Evolutionary conservation across 495 filamentous ascomycete species (phyloP).

Genomic region (Penicillium fimorum): DNA sequence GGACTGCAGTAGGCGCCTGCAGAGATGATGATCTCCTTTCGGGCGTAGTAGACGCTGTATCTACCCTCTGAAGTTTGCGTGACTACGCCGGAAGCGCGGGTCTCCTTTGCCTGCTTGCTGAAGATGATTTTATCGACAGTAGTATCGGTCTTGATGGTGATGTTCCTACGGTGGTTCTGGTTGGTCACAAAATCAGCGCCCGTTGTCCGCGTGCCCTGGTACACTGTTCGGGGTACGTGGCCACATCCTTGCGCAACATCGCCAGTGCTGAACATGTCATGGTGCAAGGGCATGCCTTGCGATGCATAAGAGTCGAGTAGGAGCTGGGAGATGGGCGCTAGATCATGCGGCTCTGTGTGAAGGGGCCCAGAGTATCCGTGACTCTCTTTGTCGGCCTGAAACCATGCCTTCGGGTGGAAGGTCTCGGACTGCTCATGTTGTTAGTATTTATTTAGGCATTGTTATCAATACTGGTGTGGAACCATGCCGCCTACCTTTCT

Average conservation of each 20-base stretch:
- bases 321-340: constrained; percentile 48
- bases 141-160: constrained; percentile 38
- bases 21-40: constrained; percentile 52
- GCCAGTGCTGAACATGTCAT: constrained; percentile 53
- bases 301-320: constrained; percentile 49
- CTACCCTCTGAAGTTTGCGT: constrained; percentile 26
- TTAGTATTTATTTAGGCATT: background rate
- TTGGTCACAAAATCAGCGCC: constrained; percentile 48
- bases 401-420: constrained; percentile 47
- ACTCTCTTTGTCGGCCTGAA: constrained; percentile 32
- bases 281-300: constrained; percentile 42
- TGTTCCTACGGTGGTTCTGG: constrained; percentile 33
- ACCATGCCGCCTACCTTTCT: constrained; percentile 35
- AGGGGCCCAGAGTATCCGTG: constrained; percentile 48
- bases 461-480: background rate
- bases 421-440: constrained; percentile 40
- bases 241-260: constrained; percentile 50
- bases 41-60: constrained; percentile 31
- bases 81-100: constrained; percentile 30
- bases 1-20: constrained; percentile 58
- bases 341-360: constrained; percentile 48
- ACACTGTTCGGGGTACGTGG: constrained; percentile 49
- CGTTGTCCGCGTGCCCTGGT: constrained; percentile 49
- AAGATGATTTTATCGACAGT: constrained; percentile 39
- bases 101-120: constrained; percentile 13